Base-by-base conservation (phyloP, 768 basidiomycete species). In the Tricholoma sp. region DNA sequence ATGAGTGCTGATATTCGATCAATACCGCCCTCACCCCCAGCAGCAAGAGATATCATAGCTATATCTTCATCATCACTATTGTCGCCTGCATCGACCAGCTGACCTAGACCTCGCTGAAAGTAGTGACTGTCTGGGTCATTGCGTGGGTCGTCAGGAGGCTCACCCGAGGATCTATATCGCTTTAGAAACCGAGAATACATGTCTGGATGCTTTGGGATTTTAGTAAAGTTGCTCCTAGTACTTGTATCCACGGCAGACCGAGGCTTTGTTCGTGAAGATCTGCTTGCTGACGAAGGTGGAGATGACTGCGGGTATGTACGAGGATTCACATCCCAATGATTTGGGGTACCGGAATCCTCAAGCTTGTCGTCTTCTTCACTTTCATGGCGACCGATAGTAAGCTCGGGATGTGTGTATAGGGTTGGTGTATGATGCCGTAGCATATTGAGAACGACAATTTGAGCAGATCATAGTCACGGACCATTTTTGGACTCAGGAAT, bases 91-190 rank as follows among this genome's bases (percentile, higher is more conserved):
- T 85, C 79, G 4, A 81, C 79, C 60, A 89, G 79, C 39, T 86
- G 84, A 0, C 80, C 82, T 6, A 87, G 71, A 13, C 88, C 89
- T 50, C 82, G 78, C 66, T 89, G 84, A 68, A 86, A 87, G 69
- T 89, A 91, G 66, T 91, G 86, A 61, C 81, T 85, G 67, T 92
- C 90, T n/a, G 89, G 87, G 67, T 92, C 91, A 63, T 84, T 83
- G 56, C 86, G 80, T 20, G 83, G 80, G 68, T 91, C 87, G 57
- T 88, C 87, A 49, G 80, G 77, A n/a, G 79, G 75, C 57, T 79
- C 80, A 7, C 47, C 47, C 12, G 74, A 69, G 6, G 85, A 83
- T 65, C 88, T 79, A 71, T 91, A 92, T 24, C 88, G 78, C 60
- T 80, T 82, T 42, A 91, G 83, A 66, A 91, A 91, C 65, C 91